Conservation (phyloP, 805 yeast species). For the Lipomyces starkeyi region DNA sequence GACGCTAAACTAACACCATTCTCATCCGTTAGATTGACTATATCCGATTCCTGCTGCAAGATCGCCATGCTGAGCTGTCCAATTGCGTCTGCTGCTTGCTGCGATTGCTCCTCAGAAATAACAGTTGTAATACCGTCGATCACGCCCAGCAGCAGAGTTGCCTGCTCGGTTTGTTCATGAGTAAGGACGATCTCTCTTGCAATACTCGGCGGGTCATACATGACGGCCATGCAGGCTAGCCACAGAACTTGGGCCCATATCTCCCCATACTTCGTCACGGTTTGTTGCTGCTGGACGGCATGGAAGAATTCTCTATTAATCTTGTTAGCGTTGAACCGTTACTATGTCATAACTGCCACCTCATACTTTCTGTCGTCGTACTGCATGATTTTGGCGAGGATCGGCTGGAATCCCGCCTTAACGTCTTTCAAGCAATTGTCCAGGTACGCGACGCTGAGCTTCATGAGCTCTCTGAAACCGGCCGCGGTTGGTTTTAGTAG, state of each 20-base stretch:
- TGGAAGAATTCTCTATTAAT: not conserved
- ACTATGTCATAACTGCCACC: not conserved
- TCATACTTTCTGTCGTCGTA: not conserved
- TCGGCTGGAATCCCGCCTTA: no score
- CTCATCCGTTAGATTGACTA: not conserved
- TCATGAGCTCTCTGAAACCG: no score
- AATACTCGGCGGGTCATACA: not conserved
- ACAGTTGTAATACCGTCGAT: not conserved
- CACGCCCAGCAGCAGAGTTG: not conserved
- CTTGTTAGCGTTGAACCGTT: not conserved
- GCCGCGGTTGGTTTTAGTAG: no score
- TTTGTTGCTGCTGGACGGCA: not conserved
- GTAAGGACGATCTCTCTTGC: not conserved
- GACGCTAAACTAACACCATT: not conserved
- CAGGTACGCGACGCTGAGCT: no score
- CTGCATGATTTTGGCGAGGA: not conserved
- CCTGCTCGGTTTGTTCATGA: not conserved
- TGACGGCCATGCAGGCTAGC: conserved; percentile 1
- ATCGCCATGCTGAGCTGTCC: not conserved
- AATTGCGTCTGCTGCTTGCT: not conserved
- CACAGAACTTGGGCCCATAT: conserved; percentile 5
- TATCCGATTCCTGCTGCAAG: not conserved
- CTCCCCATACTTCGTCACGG: not conserved
- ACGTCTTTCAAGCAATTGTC: no score
- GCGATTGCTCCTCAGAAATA: not conserved